Evolutionary conservation across 2,329 filamentous ascomycete genomes (phyloP), one percentile per base, ranked within the genome.

Genomic region (Colletotrichum tamarilloi): DNA sequence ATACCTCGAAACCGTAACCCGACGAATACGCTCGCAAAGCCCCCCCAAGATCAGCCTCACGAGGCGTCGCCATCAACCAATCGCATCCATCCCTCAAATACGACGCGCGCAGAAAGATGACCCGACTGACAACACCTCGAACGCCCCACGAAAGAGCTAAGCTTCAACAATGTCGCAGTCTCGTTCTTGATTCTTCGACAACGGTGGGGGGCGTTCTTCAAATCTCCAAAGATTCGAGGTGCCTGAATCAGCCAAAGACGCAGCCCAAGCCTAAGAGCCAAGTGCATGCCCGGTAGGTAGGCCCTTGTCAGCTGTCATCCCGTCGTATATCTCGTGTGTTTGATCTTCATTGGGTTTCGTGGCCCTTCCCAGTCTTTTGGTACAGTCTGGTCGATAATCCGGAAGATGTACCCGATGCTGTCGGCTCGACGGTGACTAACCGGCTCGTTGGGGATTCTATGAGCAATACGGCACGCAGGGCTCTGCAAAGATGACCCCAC

Each of bases 21-120:
- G 66, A 77, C 74, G 73, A 78, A 52, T 81, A 76, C 42, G 78
- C 74, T 49, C 42, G 42, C 42, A 19, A 49, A 49, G 42, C 8
- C 42, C 42, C 42, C 42, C 42, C 19, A 1, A 76, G 46, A 62
- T 58, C 62, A 62, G 67, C 62, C 62, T 58, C 67, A 46, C 30
- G 8, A 26, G 32, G 30, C 30, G 49, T 12, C 8, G 26, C n/a
- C 5, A 8, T 22, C 35, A 26, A 24, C 67, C 67, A 73, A 72
- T 72, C 72, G 49, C 68, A 67, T 67, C 8, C 19, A 38, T 66
- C 49, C 24, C 57, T 62, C 57, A 19, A 72, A 74, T 67, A 63
- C 62, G 72, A 72, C 42, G 30, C 24, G 16, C 30, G 24, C n/a
- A 30, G 9, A 62, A 55, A 42, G 63, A 74, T 72, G 72, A 62